phyloP scores from a whole-genome alignment of 225 moss, liverwort and hornwort genomes.

The Marchantia polymorpha region DNA sequence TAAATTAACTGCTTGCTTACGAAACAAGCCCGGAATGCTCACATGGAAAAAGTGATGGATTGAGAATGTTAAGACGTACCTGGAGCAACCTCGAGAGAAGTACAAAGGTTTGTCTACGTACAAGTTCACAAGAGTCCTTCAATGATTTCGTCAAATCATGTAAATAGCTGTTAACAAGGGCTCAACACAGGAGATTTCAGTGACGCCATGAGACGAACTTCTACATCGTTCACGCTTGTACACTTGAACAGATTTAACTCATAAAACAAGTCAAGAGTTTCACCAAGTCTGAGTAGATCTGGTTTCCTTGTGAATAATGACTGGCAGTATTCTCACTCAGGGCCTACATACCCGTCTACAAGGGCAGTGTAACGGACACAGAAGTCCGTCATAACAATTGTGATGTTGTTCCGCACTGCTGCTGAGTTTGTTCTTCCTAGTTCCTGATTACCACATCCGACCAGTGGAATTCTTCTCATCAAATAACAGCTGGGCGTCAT shows the following conservation, averaged over 20 bases:
- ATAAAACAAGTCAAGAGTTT: background rate
- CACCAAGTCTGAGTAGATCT: background rate
- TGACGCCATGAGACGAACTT: too few relatives aligned
- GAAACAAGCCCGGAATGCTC: background rate
- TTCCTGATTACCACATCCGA: constrained; percentile 33
- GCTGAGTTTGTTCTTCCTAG: constrained; percentile 46
- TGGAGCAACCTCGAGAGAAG: constrained; percentile 53
- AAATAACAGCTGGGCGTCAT: background rate
- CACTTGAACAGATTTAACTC: too few relatives aligned
- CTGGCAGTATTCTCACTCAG: background rate
- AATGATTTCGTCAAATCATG: constrained; percentile 52
- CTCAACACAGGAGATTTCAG: background rate
- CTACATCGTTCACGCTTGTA: too few relatives aligned
- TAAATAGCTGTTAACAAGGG: constrained; percentile 37
- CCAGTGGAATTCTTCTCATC: background rate
- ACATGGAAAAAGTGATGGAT: background rate
- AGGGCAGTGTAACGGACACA: constrained; percentile 61
- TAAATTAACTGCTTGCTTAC: background rate
- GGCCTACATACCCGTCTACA: constrained; percentile 47
- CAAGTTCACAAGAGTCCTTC: constrained; percentile 52
- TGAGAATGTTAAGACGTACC: constrained; percentile 16
- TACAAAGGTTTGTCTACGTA: constrained; percentile 54
- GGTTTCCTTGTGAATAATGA: background rate
- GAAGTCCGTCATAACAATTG: constrained; percentile 55
- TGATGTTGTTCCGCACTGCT: constrained; percentile 57